Evolutionary conservation across 257 asterid genomes (phyloP), one percentile per base, ranked within the genome.

Genomic region (Nemophila menziesii): DNA sequence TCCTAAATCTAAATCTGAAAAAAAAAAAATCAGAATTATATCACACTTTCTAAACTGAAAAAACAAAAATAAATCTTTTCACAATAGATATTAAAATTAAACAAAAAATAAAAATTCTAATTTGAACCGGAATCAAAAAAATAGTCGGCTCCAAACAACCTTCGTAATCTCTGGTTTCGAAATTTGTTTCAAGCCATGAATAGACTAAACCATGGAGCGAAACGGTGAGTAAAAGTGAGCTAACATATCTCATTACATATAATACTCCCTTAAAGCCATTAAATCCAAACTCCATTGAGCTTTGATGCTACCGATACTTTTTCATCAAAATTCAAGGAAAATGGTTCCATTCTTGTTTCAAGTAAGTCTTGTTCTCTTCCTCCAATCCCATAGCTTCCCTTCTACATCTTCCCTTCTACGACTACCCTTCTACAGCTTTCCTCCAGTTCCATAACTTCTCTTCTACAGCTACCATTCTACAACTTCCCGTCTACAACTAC

Each of bases 221-320:
- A 20, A 82, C 72, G 80, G 60, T 72, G 11, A 82, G 69, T 0
- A 82, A 34, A 13, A 76, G 60, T 0, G 93, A 82, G 45, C 87
- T 79, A 3, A 74, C 86, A 61, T 79, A 74, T 38, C 94, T 76
- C 96, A 86, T 86, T 55, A 94, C 92, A 42, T 76, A 86, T 0
- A 86, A 72, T 2, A 72, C 96, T 49, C 94, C 94, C 39, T 94
- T 68, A 60, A 86, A 86, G 2, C 94, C 94, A 50, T 72, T 82
- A 68, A 76, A 86, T n/a, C 94, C n/a, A n/a, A n/a, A n/a, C n/a
- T n/a, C n/a, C 94, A 22, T 86, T 79, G 9, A 86, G 80, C 41
- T 71, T 74, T 12, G 94, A 82, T 52, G 71, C 85, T 1, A 79
- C 55, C 0, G 72, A 69, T 8, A 71, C 62, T 17, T 55, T 60